These are phyloP conservation scores for Suillus luteus DNA, from an alignment of 768 basidiomycete genomes.

Conservation along the genomic window DNA sequence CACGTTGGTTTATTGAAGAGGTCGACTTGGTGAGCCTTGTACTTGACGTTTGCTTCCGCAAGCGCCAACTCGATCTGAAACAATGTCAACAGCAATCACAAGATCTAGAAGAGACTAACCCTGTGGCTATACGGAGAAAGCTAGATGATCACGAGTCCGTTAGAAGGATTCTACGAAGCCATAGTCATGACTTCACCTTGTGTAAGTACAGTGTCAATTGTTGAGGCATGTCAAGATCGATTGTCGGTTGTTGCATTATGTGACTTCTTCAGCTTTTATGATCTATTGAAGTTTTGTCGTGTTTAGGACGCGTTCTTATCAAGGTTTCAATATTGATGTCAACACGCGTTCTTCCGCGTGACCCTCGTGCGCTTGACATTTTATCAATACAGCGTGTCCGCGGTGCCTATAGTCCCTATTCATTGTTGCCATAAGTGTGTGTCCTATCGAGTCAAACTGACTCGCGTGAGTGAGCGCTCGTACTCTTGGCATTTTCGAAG, in stretches of 20 bases:
- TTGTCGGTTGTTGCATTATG: neutral
- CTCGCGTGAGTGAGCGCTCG: too few species aligned
- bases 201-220: constrained; percentile 1
- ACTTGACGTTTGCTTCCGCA: constrained; percentile 50
- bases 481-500: too few species aligned
- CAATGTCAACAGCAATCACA: neutral
- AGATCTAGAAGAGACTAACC: constrained; percentile 30
- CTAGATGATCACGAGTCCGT: constrained; percentile 29
- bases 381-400: too few species aligned
- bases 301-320: neutral
- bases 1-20: constrained; percentile 65
- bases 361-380: neutral
- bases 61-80: constrained; percentile 58
- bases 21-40: constrained; percentile 55
- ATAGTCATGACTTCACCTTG: neutral
- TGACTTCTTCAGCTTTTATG: constrained; percentile 1
- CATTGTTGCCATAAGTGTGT: too few species aligned
- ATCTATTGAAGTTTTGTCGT: neutral
- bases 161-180: neutral
- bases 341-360: neutral
- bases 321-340: neutral
- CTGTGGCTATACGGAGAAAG: constrained; percentile 57
- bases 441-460: too few species aligned
- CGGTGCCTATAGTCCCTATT: too few species aligned
- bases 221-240: neutral